Evolutionary conservation across 768 basidiomycete genomes (phyloP).

Genomic region (Dentipellis fragilis): DNA sequence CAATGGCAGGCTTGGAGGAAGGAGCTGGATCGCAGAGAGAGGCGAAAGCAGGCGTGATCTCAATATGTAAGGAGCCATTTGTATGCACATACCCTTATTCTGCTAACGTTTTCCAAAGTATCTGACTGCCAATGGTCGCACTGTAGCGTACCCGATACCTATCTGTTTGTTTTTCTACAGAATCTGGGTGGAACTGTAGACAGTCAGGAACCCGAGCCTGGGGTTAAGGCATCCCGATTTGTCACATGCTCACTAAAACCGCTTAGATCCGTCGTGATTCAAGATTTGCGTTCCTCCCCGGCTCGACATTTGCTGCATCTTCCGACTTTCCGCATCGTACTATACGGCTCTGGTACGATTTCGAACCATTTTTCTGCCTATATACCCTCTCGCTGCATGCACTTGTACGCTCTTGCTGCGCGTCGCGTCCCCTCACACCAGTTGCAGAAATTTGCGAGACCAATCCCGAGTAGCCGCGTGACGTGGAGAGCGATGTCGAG

Average conservation of each 20-base stretch:
- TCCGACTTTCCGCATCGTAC: background rate
- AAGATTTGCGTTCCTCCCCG: background rate
- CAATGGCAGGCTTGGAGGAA: slow-evolving; percentile 63
- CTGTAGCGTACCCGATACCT: background rate
- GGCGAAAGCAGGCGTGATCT: background rate
- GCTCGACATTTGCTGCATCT: background rate
- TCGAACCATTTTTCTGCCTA: no score
- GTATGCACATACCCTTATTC: background rate
- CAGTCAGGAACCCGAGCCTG: background rate
- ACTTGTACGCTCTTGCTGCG: no score
- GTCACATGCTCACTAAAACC: background rate
- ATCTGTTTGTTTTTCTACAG: background rate
- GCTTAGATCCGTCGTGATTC: background rate
- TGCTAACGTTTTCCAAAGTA: background rate
- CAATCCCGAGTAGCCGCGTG: background rate
- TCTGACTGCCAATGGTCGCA: background rate
- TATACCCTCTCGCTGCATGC: no score
- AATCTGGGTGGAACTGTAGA: no score
- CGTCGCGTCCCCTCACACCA: no score
- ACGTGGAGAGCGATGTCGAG: background rate
- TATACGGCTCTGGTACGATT: no score
- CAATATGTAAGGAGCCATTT: background rate
- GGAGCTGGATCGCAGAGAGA: slow-evolving; percentile 37
- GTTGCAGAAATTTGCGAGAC: no score
- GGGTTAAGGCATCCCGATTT: background rate